Evolutionary conservation across 2,329 filamentous ascomycete genomes (phyloP).

Genomic region (Xylariales sp.): DNA sequence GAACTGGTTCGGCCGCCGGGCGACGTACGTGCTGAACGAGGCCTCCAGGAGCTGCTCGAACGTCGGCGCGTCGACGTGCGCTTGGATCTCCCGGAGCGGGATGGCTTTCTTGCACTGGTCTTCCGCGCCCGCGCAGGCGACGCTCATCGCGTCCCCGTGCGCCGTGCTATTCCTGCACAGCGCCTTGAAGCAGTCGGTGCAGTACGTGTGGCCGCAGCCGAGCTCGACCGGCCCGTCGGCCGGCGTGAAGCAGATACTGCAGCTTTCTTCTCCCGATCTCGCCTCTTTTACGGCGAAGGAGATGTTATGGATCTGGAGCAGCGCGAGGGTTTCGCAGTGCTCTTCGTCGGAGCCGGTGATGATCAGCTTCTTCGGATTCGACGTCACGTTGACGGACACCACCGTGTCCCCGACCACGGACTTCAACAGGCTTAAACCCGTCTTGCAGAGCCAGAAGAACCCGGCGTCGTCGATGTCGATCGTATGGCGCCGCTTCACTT

Average conservation of each 20-base stretch:
- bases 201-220: conserved; percentile 33
- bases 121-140: conserved; percentile 24
- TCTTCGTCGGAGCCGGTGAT: conserved; percentile 30
- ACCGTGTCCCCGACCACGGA: conserved; percentile 11
- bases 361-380: conserved; percentile 28
- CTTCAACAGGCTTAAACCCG: conserved; percentile 16
- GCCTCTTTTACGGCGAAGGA: conserved; percentile 21
- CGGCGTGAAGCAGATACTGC: conserved; percentile 28
- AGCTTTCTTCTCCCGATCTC: conserved; percentile 22
- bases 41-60: conserved; percentile 34
- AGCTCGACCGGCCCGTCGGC: conserved; percentile 24
- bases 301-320: conserved; percentile 20
- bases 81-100: conserved; percentile 26
- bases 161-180: conserved; percentile 22
- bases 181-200: conserved; percentile 28
- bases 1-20: conserved; percentile 31
- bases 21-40: conserved; percentile 31
- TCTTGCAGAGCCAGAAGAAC: conserved; percentile 23
- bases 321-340: conserved; percentile 21
- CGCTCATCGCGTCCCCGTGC: conserved; percentile 10
- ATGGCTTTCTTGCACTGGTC: conserved; percentile 31
- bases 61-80: conserved; percentile 16
- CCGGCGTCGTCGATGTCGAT: conserved; percentile 22
- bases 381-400: conserved; percentile 22
- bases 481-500: not conserved